Evolutionary conservation across 371 early-diverging fungal species (phyloP), one percentile per base, ranked within the genome.

Genomic region (Rhizopus arrhizus): DNA sequence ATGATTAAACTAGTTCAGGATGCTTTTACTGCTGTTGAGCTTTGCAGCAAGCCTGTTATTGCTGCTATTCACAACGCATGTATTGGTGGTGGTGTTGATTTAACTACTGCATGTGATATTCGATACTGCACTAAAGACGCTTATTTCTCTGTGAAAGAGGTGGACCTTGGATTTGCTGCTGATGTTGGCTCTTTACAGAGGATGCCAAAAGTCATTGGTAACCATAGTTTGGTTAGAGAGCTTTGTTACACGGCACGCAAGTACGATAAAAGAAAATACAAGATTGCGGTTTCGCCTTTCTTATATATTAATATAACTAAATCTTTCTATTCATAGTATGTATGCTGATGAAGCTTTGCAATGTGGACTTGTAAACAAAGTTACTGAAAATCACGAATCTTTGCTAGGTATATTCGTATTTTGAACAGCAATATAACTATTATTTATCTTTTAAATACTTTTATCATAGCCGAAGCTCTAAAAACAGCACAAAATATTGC

Each of bases 121-220:
- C 90, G 98, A 46, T 85, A 89, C 43, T 90, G 91, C 66, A 72
- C 90, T 42, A 77, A 84, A 59, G 94, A 94, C 53, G 84, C 95
- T 0, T 78, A 70, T 54, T 97, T 95, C 68, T 82, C 85, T 41
- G 91, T 97, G 51, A 94, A 94, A 82, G 94, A 95, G 77, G 93
- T 96, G 6, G 95, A 95, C 66, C 81, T 96, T 64, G 95, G 95
- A 22, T 66, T 97, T 68, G 93, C 93, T 28, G 95, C 95, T 4
- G 92, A 92, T 70, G 82, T 92, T 10, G 92, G 96, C 40, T 92
- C 96, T 31, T 82, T 98, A 43, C 98, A 97, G 74, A 86, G 98
- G 22, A 78, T 98, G 22, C 96, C 95, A 42, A 96, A 95, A 75
- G 84, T 96, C 8, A 91, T 95, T 57, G 96, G 96, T 28, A 96